Evolutionary conservation across 1,284 basidiomycete species (phyloP), one percentile per base, ranked within the genome.

Genomic region (Anthracocystis panici-leucophaei): DNA sequence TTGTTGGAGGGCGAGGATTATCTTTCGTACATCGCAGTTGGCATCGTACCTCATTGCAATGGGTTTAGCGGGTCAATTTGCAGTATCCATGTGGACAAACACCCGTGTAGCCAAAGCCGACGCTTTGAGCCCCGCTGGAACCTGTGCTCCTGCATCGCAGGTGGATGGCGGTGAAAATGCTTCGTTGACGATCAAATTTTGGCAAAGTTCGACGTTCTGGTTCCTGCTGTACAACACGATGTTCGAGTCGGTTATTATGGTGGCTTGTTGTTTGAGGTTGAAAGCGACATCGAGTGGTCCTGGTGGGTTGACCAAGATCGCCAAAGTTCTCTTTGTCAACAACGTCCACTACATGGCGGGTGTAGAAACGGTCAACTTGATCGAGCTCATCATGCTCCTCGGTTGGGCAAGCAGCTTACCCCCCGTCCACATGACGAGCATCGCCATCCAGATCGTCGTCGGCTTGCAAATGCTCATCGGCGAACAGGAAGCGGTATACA

Each of bases 261-360:
- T 59, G 0, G 63, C 70, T 0, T 63, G 63, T 29, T 70, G 70
- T 35, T 1, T 57, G 23, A 54, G 57, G 3, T 46, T 77, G n/a
- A 57, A 55, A 18, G 49, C 31, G 33, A 74, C 66, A 0, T 62
- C 66, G 5, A 73, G 75, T 6, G 70, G 75, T 12, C 75, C 75
- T 1, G 27, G 41, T 2, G 75, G 75, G 1, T 21, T 77, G 54
- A 73, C 75, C 0, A 23, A 53, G 38, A 70, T 77, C 51, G 65
- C 70, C 44, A 68, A 58, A 31, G 56, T 74, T 31, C 48, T 77
- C 18, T 69, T 77, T 41, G 0, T 57, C 60, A 77, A 77, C 70
- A 77, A 77, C 33, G 55, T 77, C n/a, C 75, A 77, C 57, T 77
- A 77, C 66, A 68, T 73, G 57, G 45, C 60, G 0, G 62, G 63